A percentile compares a stretch with the other conserved stretches of the same genome.
These are phyloP conservation scores for Xanthoceras sorbifolium DNA, from an alignment of 345 rosid species.

Conservation along the genomic window DNA sequence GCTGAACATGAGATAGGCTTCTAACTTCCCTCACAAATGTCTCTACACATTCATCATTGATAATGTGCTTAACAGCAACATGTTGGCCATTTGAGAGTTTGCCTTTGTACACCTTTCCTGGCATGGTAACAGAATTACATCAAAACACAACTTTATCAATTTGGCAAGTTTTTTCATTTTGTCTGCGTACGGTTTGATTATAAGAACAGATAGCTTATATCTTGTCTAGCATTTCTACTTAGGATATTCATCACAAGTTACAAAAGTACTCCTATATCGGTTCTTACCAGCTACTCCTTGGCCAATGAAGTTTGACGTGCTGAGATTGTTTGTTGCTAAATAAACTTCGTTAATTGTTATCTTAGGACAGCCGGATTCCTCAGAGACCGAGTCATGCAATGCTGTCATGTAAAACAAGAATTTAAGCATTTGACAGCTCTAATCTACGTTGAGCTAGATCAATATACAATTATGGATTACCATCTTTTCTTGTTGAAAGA, in stretches of 20 bases:
- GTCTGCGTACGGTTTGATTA: too few relatives aligned
- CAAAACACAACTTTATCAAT: not conserved
- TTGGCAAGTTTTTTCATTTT: not conserved
- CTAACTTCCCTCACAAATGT: slow-evolving; percentile 58
- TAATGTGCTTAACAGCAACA: slow-evolving; percentile 61
- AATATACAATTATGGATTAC: slow-evolving; percentile 2
- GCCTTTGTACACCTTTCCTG: slow-evolving; percentile 70
- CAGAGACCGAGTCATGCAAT: slow-evolving; percentile 18
- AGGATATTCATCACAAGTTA: too few relatives aligned
- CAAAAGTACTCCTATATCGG: not conserved
- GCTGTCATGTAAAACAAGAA: slow-evolving; percentile 22
- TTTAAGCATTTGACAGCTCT: not conserved
- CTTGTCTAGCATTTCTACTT: too few relatives aligned
- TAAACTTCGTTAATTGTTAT: slow-evolving; percentile 48
- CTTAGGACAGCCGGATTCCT: slow-evolving; percentile 30
- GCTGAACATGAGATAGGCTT: slow-evolving; percentile 57
- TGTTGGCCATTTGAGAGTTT: slow-evolving; percentile 41
- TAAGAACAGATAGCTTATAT: too few relatives aligned
- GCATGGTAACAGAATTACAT: slow-evolving; percentile 1
- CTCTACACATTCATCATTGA: slow-evolving; percentile 48
- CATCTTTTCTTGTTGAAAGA: slow-evolving; percentile 23
- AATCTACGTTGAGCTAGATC: not conserved
- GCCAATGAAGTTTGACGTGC: slow-evolving; percentile 55
- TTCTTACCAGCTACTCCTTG: slow-evolving; percentile 64
- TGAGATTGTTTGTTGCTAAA: slow-evolving; percentile 52